Base-by-base conservation (phyloP, 164 flowering plant genomes). In the Berberis thunbergii region DNA sequence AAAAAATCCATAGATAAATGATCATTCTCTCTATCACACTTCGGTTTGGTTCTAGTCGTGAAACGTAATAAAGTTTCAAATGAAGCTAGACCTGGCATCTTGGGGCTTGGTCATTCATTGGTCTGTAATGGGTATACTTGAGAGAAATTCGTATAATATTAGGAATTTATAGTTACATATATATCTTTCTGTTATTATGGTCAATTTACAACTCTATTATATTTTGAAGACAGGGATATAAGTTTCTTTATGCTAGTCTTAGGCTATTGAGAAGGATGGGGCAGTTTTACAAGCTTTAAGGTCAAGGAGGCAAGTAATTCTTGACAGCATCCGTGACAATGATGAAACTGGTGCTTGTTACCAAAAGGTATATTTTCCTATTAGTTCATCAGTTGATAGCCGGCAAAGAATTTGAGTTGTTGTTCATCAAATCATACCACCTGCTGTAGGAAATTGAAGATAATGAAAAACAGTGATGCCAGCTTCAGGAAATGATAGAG, bases 311-410 rank as follows among this genome's bases (percentile, higher is more conserved):
- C 97, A 86, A 79, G 78, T 80, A 60, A 78, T 88, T 79, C 88
- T 91, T 55, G 97, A 91, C 69, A 91, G 88, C 67, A 88, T 91
- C 59, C 94, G 97, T 69, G 97, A 88, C 78, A 91, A 91, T 79
- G 91, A 91, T 72, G 97, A 85, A 73, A 80, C 84, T 70, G 94
- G 89, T 67, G 69, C 79, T 54, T 77, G 66, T 66, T 91, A 91
- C 71, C 81, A 76, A 62, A 84, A 81, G 88, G 97, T 88, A 61
- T 26, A 48, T 54, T 44, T 46, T 39, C 11, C 60, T 6, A n/a
- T 62, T 4, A 55, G 62, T 11, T 41, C 12, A 1, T 26, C 5
- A 6, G 10, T 60, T 2, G n/a, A 49, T 53, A 12, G 2, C 38
- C 38, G 1, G 43, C 46, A 3, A 7, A 38, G 40, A 4, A 49